These are phyloP conservation scores for Acephala macrosclerotiorum DNA, from an alignment of 2,329 filamentous ascomycete species.

Conservation along the genomic window DNA sequence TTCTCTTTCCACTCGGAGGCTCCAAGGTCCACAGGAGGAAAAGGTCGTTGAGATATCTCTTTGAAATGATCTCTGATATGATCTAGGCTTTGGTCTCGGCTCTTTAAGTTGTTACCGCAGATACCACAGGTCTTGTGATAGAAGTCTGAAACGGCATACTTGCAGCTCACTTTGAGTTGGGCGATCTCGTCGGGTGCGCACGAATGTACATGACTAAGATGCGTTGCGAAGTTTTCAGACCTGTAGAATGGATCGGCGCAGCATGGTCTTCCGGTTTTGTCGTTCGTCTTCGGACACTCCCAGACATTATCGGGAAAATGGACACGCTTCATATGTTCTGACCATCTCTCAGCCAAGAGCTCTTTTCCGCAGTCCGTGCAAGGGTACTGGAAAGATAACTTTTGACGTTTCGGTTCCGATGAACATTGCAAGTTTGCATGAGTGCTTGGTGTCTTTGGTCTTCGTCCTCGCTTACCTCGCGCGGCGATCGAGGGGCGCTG, in stretches of 20 bases:
- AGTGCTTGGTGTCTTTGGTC: not conserved
- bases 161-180: slow-evolving; percentile 20
- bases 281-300: slow-evolving; percentile 5
- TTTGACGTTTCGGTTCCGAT: slow-evolving; percentile 19
- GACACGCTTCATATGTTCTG: slow-evolving; percentile 25
- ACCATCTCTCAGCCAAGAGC: slow-evolving; percentile 15
- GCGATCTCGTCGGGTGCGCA: slow-evolving; percentile 12
- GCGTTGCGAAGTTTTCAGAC: slow-evolving; percentile 23
- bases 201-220: slow-evolving; percentile 17
- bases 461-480: slow-evolving; percentile 17
- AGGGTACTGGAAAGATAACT: slow-evolving; percentile 16
- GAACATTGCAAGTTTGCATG: not conserved
- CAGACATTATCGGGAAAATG: slow-evolving; percentile 22
- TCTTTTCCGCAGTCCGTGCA: slow-evolving; percentile 19
- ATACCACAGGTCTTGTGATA: slow-evolving; percentile 26
- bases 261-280: not conserved
- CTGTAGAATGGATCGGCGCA: slow-evolving; percentile 12
- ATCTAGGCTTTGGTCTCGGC: slow-evolving; percentile 21
- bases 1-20: slow-evolving; percentile 24
- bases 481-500: slow-evolving; percentile 4
- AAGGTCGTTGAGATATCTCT: slow-evolving; percentile 2
- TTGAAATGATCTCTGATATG: slow-evolving; percentile 24
- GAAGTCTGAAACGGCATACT: slow-evolving; percentile 18
- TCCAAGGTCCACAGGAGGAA: slow-evolving; percentile 18
- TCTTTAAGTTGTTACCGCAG: slow-evolving; percentile 17